Evolutionary conservation across 305 asterid species (phyloP).

Genomic region (Fraxinus xanthoxyloides): DNA sequence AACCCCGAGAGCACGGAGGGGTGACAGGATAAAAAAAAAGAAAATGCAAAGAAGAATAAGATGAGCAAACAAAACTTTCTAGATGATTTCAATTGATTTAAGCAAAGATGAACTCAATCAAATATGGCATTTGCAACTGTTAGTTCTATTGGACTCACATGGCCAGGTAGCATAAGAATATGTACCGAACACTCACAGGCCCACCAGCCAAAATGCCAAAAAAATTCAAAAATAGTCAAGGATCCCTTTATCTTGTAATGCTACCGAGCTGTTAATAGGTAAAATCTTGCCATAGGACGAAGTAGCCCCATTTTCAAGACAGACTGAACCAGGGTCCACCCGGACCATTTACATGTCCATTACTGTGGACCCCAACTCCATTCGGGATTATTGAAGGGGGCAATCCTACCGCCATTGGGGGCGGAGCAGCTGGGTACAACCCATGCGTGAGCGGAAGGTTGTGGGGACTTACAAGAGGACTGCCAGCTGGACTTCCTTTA

Average conservation of each 20-base stretch:
- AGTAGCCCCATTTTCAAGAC: conserved; percentile 36
- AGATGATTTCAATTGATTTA: conserved; percentile 27
- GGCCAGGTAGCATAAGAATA: conserved; percentile 18
- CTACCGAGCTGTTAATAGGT: conserved; percentile 17
- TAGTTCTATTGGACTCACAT: conserved; percentile 12
- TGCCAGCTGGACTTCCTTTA: conserved; percentile 67
- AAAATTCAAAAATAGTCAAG: conserved; percentile 19
- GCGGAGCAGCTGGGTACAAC: conserved; percentile 52
- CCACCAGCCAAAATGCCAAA: conserved; percentile 33
- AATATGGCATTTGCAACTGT: conserved; percentile 40
- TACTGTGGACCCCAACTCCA: conserved; percentile 63
- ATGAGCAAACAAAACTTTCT: conserved; percentile 10
- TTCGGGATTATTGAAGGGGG: conserved; percentile 59
- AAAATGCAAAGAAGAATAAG: not conserved
- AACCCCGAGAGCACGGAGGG: not conserved
- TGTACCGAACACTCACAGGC: conserved; percentile 20
- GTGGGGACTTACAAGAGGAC: conserved; percentile 68
- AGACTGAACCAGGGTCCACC: conserved; percentile 82
- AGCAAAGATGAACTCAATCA: conserved; percentile 21
- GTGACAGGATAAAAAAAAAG: not conserved
- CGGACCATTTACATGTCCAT: conserved; percentile 71
- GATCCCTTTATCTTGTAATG: conserved; percentile 18
- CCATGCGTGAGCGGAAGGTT: conserved; percentile 53
- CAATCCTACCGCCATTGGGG: conserved; percentile 69
- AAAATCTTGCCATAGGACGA: conserved; percentile 2